Conservation (phyloP, 1,139 yeast genomes). For the Maudiozyma humilis region DNA sequence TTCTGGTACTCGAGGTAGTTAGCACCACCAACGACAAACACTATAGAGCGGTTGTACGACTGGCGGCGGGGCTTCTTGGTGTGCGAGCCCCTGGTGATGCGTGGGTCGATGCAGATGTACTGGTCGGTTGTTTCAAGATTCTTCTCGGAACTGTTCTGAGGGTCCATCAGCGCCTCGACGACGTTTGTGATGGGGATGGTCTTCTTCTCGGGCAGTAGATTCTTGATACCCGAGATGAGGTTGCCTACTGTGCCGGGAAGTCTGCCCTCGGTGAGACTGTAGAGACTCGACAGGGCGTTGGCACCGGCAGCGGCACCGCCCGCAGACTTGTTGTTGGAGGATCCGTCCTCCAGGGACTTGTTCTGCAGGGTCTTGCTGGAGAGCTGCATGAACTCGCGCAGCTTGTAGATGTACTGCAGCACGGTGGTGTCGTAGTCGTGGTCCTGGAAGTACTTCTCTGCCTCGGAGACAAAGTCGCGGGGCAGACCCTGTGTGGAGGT, state of each 20-base stretch:
- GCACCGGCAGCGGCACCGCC: not conserved
- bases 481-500: slow-evolving; percentile 47
- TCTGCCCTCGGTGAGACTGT: slow-evolving; percentile 74
- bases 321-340: slow-evolving; percentile 29
- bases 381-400: slow-evolving; percentile 65
- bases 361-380: slow-evolving; percentile 29
- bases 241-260: slow-evolving; percentile 75
- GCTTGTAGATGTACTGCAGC: slow-evolving; percentile 63
- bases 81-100: slow-evolving; percentile 75
- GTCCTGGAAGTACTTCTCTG: slow-evolving; percentile 52
- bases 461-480: slow-evolving; percentile 51
- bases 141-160: slow-evolving; percentile 52
- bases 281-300: slow-evolving; percentile 72
- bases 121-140: slow-evolving; percentile 72
- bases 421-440: slow-evolving; percentile 59
- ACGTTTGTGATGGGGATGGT: slow-evolving; percentile 83
- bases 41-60: slow-evolving; percentile 69
- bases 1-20: slow-evolving; percentile 90
- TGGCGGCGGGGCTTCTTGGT: slow-evolving; percentile 84
- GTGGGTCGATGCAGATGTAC: slow-evolving; percentile 84
- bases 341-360: slow-evolving; percentile 28
- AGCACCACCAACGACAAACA: slow-evolving; percentile 95
- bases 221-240: slow-evolving; percentile 79
- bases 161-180: slow-evolving; percentile 88
- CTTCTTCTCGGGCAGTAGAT: slow-evolving; percentile 77